These are phyloP conservation scores for Scedosporium minutisporum DNA, from an alignment of 2,329 filamentous ascomycete species.

Conservation along the genomic window DNA sequence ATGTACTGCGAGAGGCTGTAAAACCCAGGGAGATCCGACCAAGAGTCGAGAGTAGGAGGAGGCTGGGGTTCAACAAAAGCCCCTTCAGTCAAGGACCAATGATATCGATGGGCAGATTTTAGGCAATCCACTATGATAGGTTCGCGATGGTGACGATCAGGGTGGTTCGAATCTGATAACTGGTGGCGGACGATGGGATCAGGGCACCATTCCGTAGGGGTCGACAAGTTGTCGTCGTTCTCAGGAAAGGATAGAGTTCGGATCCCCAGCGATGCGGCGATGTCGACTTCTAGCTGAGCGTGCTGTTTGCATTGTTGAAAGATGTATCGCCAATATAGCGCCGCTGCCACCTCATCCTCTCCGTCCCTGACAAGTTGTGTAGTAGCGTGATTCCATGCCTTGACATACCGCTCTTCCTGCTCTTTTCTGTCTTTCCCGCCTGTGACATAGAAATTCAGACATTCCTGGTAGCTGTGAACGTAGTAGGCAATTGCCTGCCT, in stretches of 20 bases:
- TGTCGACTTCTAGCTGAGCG: neutral
- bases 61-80: neutral
- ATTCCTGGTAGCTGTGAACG: neutral
- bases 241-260: neutral
- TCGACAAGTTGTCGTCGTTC: neutral
- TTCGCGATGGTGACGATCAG: too few species aligned
- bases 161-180: neutral
- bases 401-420: neutral
- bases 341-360: too few species aligned
- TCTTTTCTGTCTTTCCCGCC: neutral
- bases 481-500: neutral
- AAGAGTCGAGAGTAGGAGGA: neutral
- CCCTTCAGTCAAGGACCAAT: too few species aligned
- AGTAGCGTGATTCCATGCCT: neutral
- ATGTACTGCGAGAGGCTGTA: neutral
- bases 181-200: neutral
- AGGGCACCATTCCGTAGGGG: neutral
- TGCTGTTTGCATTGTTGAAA: neutral
- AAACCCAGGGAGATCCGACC: neutral
- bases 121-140: too few species aligned
- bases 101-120: too few species aligned
- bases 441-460: neutral
- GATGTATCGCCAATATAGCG: neutral
- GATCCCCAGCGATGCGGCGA: neutral
- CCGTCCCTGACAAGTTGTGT: neutral